These are phyloP conservation scores for Knoxia roxburghii DNA, from an alignment of 257 asterid genomes.

Conservation along the genomic window DNA sequence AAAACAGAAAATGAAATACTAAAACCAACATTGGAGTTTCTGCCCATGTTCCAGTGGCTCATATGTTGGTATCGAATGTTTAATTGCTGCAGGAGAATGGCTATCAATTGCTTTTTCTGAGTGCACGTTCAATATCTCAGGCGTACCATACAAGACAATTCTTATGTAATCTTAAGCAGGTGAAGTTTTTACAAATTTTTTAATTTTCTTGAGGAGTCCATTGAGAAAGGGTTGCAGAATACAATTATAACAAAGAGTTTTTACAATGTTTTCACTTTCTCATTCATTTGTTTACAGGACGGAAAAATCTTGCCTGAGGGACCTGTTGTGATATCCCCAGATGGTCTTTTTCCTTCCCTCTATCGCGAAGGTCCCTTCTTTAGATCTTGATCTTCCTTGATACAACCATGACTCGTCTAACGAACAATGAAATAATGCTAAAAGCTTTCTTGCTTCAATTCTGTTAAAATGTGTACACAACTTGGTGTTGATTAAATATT, in stretches of 20 bases:
- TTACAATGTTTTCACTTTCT: background rate
- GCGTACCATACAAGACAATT: conserved; percentile 81
- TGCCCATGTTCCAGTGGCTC: background rate
- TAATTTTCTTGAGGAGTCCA: background rate
- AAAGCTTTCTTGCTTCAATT: background rate
- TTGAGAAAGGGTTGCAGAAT: background rate
- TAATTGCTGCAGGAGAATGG: conserved; percentile 83
- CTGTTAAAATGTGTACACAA: background rate
- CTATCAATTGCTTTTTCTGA: conserved; percentile 85
- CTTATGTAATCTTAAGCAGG: conserved; percentile 85
- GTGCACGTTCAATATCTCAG: conserved; percentile 96
- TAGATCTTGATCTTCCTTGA: conserved; percentile 6
- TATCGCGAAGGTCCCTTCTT: conserved; percentile 76
- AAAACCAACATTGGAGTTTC: background rate
- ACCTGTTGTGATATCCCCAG: conserved; percentile 96
- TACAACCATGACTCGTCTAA: conserved; percentile 6
- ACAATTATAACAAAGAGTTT: conserved; percentile 7
- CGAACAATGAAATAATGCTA: background rate
- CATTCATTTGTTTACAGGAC: conserved; percentile 40
- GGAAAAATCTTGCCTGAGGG: conserved; percentile 95
- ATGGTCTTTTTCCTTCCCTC: conserved; percentile 95
- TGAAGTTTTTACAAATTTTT: conserved; percentile 14
- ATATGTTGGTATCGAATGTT: conserved; percentile 6
- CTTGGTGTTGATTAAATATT: background rate
- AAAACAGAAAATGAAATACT: background rate